Base-by-base conservation (phyloP, 495 filamentous ascomycete genomes). In the Neurospora sp. region DNA sequence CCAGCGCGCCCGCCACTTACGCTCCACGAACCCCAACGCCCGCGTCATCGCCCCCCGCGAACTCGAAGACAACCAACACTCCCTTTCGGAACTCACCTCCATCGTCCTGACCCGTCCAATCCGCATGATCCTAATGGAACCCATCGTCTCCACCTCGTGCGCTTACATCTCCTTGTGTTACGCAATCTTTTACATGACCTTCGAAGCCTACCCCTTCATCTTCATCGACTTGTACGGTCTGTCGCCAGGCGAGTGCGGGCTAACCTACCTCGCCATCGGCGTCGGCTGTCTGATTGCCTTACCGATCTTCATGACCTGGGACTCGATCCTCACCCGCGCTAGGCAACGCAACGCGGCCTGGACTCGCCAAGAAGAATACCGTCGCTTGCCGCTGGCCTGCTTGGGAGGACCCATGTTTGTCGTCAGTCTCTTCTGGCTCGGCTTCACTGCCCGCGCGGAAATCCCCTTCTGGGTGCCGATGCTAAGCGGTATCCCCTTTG, bases 101-200 rank as follows among this genome's bases (percentile, higher is more conserved):
- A 78, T 80, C 8, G 82, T 84, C 1, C 71, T 84, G 3, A 80
- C 81, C 8, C 77, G 83, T 6, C 82, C 83, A 4, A 74, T 85
- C 14, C 79, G 82, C 69, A 84, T 84, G 83, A 78, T 84, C 39
- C 39, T 81, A n/a, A 77, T 78, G 22, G 83, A 85, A 75, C 80
- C 80, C 31, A 81, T 84, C 47, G 82, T 94, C 22, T 84, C 87
- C 35, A 86, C 90, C 41, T 87, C 84, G 1, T 92, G 90, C 44
- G 79, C 93, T 10, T 94, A 92, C 79, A 84, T 93, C 2, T 85
- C 90, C 0, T 80, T 92, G 4, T 85, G 88, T 16, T 94, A 93
- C 77, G 87, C 87, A 8, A 90, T 94, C 40, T 94, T 94, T 74
- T 93, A 92, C 78, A 88, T 93, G 76, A 91, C 86, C 73, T 92